Percentiles rank a stretch among this genome's conserved stretches.
phyloP scores from a whole-genome alignment of 2,329 filamentous ascomycete genomes.

The Epichloe sylvatica region DNA sequence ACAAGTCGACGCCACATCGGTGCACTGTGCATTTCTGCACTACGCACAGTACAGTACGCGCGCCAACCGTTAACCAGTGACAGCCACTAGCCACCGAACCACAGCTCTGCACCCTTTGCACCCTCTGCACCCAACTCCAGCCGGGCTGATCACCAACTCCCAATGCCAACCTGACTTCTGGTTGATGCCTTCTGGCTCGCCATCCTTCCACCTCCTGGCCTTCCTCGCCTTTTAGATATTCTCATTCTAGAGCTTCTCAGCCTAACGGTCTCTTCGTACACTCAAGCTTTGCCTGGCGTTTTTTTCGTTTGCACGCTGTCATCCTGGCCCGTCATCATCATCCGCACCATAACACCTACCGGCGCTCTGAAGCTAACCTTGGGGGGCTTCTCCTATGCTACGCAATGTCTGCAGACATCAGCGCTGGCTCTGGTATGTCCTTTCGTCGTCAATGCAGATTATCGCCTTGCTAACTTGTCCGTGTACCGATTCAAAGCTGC shows the following conservation, averaged over 20 bases:
- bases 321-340: not conserved
- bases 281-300: too few relatives aligned
- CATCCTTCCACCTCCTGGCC: not conserved
- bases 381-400: slow-evolving; percentile 2
- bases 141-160: not conserved
- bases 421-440: slow-evolving; percentile 12
- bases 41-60: not conserved
- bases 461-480: slow-evolving; percentile 6
- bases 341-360: not conserved
- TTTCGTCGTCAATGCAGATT: not conserved
- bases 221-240: not conserved
- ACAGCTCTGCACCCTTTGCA: slow-evolving; percentile 5
- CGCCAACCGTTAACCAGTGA: not conserved
- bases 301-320: too few relatives aligned
- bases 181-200: not conserved
- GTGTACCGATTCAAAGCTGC: slow-evolving; percentile 24
- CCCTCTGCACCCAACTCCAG: slow-evolving; percentile 1
- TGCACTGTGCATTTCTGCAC: not conserved
- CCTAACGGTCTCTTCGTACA: too few relatives aligned
- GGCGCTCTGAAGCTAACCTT: not conserved
- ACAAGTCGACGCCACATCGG: not conserved
- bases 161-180: not conserved
- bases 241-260: too few relatives aligned
- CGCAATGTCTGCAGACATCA: slow-evolving; percentile 13
- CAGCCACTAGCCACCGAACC: slow-evolving; percentile 7